Conservation (phyloP, 441 rosid species). For the Flueggea neowawraea region DNA sequence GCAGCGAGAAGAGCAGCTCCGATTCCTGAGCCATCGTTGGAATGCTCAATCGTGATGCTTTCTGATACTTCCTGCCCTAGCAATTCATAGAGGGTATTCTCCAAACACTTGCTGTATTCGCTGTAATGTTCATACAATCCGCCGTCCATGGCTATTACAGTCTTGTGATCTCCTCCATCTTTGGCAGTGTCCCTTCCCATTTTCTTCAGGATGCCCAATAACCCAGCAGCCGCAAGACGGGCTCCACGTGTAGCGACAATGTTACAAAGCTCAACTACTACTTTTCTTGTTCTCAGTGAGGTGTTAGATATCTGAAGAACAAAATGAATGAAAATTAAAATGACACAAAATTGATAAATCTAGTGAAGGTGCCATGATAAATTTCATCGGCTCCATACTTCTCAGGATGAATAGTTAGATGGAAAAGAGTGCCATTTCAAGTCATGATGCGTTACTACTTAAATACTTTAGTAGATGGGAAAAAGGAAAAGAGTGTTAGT, state of each 20-base stretch:
- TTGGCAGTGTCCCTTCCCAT: slow-evolving; percentile 62
- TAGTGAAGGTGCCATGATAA: too few species aligned
- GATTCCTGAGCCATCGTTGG: slow-evolving; percentile 91
- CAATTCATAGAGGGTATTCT: slow-evolving; percentile 64
- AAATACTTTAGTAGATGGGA: too few species aligned
- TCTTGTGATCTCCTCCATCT: slow-evolving; percentile 63
- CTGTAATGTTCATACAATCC: slow-evolving; percentile 83
- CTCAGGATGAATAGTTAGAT: too few species aligned
- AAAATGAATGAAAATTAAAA: too few species aligned
- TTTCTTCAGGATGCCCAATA: slow-evolving; percentile 85
- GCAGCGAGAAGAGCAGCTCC: slow-evolving; percentile 97
- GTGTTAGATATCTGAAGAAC: slow-evolving; percentile 48
- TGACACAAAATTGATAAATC: too few species aligned
- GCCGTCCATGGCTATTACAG: slow-evolving; percentile 92
- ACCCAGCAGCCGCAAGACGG: slow-evolving; percentile 87
- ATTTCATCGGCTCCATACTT: too few species aligned
- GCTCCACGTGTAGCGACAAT: slow-evolving; percentile 78
- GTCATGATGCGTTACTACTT: too few species aligned
- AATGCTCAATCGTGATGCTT: slow-evolving; percentile 43
- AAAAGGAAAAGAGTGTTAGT: too few species aligned
- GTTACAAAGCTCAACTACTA: slow-evolving; percentile 58
- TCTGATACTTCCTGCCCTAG: slow-evolving; percentile 68
- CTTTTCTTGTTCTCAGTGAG: slow-evolving; percentile 68
- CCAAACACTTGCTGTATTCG: slow-evolving; percentile 62
- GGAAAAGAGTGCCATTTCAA: too few species aligned